Evolutionary conservation across 2,329 filamentous ascomycete species (phyloP).

Genomic region (Emydomyces testavorans): DNA sequence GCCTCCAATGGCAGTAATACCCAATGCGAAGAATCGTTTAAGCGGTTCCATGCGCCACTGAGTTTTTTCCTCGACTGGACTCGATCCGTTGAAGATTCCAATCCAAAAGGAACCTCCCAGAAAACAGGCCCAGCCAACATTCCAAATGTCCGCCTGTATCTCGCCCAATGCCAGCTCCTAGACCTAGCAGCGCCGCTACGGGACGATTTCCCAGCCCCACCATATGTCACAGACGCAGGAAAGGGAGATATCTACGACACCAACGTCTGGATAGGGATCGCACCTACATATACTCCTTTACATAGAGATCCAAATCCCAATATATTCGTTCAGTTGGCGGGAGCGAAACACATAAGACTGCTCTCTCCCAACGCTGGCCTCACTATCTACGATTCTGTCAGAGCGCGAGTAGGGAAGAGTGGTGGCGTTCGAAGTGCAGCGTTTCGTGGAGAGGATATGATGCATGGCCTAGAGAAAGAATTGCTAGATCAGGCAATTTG

Average conservation of each 20-base stretch:
- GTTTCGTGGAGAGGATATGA: conserved; percentile 78
- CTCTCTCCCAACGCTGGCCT: conserved; percentile 49
- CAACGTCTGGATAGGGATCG: conserved; percentile 77
- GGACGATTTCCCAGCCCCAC: conserved; percentile 56
- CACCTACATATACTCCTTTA: conserved; percentile 79
- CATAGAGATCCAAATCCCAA: conserved; percentile 94
- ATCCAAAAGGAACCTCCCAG: conserved; percentile 10
- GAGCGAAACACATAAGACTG: conserved; percentile 57
- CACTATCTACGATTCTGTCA: conserved; percentile 49
- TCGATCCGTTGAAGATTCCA: conserved; percentile 15
- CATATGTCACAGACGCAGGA: conserved; percentile 50
- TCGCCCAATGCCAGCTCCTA: conserved; percentile 66
- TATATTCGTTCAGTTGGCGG: conserved; percentile 70
- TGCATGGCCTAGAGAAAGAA: conserved; percentile 62
- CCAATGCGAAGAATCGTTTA: conserved; percentile 26
- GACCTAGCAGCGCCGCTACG: conserved; percentile 54
- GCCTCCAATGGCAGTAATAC: neutral
- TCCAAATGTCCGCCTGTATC: conserved; percentile 49
- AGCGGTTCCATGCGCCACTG: conserved; percentile 42
- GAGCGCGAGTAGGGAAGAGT: conserved; percentile 27
- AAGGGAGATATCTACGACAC: conserved; percentile 77
- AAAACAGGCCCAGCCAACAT: conserved; percentile 18
- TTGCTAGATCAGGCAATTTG: conserved; percentile 61
- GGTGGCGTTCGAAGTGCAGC: conserved; percentile 30
- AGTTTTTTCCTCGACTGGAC: conserved; percentile 52